Percentiles rank a stretch among this genome's conserved stretches.
These are phyloP conservation scores for Lophiotrema nucula DNA, from an alignment of 495 filamentous ascomycete genomes.

Conservation along the genomic window DNA sequence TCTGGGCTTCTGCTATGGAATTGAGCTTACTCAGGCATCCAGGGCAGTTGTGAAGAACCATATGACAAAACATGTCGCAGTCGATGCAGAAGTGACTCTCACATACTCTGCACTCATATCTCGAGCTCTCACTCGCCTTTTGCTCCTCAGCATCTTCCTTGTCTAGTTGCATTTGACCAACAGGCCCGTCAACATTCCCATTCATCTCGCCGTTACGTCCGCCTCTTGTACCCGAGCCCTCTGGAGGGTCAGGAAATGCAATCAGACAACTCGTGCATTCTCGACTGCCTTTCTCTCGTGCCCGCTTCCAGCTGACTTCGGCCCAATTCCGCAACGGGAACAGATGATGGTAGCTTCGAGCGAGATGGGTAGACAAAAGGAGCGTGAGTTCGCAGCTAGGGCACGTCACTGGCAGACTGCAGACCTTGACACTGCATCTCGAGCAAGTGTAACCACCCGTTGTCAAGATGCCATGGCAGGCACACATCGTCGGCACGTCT, in stretches of 20 bases:
- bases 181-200: slow-evolving; percentile 10
- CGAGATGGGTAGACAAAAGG: slow-evolving; percentile 92
- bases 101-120: slow-evolving; percentile 86
- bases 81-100: slow-evolving; percentile 93
- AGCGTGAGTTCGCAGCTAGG: slow-evolving; percentile 89
- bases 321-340: slow-evolving; percentile 90
- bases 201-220: not conserved
- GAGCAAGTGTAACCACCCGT: slow-evolving; percentile 91
- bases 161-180: slow-evolving; percentile 12
- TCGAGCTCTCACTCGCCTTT: slow-evolving; percentile 78
- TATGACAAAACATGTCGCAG: slow-evolving; percentile 92
- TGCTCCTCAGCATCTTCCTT: slow-evolving; percentile 45
- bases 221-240: slow-evolving; percentile 29
- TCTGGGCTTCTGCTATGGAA: not conserved
- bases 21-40: slow-evolving; percentile 69
- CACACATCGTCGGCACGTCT: slow-evolving; percentile 71
- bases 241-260: slow-evolving; percentile 49
- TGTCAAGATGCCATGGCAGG: slow-evolving; percentile 82
- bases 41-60: slow-evolving; percentile 91
- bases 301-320: slow-evolving; percentile 80
- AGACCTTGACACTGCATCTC: slow-evolving; percentile 84
- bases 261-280: slow-evolving; percentile 57
- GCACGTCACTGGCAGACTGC: slow-evolving; percentile 86
- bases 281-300: slow-evolving; percentile 45
- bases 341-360: slow-evolving; percentile 91